phyloP scores from a whole-genome alignment of 257 asterid genomes.

The Eucommia ulmoides region DNA sequence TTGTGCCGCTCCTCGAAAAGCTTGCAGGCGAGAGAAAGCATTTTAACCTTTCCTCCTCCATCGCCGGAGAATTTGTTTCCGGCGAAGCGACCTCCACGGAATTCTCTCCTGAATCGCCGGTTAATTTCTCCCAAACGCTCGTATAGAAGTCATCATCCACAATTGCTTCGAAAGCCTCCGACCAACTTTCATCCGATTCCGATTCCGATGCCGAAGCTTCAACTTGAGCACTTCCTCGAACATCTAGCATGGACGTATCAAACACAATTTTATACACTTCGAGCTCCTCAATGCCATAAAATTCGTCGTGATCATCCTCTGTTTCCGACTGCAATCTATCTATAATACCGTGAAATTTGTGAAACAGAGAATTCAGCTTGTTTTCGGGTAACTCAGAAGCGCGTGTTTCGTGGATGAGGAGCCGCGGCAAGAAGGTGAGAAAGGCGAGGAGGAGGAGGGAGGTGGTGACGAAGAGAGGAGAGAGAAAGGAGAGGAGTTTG shows the following conservation, averaged over 20 bases:
- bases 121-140: no score
- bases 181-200: not conserved
- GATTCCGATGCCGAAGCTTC: not conserved
- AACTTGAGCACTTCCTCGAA: conserved; percentile 5
- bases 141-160: no score
- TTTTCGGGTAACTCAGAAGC: conserved; percentile 3
- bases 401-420: conserved; percentile 2
- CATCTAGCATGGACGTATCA: conserved; percentile 17
- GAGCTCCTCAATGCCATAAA: not conserved
- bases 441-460: conserved; percentile 24
- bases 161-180: not conserved
- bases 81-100: no score
- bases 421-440: not conserved
- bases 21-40: conserved; percentile 39
- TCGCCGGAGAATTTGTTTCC: not conserved
- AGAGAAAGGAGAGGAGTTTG: conserved; percentile 46
- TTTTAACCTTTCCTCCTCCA: not conserved
- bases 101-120: not conserved
- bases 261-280: conserved; percentile 30
- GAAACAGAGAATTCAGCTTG: conserved; percentile 3
- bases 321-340: conserved; percentile 10
- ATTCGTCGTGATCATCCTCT: not conserved
- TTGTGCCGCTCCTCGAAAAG: conserved; percentile 57
- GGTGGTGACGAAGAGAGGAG: conserved; percentile 63
- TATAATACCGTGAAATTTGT: conserved; percentile 8